Percentiles rank a stretch among this genome's conserved stretches.
These are phyloP conservation scores for Potentilla sterilis DNA, from an alignment of 306 rosid species.

Conservation along the genomic window DNA sequence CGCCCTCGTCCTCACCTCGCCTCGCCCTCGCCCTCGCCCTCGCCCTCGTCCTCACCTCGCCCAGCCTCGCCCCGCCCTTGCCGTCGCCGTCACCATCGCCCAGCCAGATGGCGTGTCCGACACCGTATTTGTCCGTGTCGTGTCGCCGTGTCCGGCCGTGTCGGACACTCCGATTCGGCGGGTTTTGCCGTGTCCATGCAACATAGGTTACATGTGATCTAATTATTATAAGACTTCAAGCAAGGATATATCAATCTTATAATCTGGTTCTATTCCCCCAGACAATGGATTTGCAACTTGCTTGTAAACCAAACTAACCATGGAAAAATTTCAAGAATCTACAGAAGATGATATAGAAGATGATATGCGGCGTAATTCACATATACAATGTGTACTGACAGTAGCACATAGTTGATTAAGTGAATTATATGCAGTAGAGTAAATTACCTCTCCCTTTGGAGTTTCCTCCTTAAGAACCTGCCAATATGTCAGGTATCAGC, in stretches of 20 bases:
- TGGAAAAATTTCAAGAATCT: neutral
- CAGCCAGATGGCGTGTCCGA: too few species aligned
- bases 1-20: too few species aligned
- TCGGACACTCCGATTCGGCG: too few species aligned
- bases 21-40: too few species aligned
- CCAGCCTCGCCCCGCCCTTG: too few species aligned
- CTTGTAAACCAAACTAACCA: neutral
- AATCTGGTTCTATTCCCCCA: neutral
- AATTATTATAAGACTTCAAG: neutral
- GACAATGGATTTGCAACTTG: neutral
- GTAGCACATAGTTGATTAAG: conserved; percentile 6
- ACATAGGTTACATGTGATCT: neutral
- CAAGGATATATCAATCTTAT: neutral
- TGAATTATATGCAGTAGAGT: neutral
- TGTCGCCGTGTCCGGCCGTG: too few species aligned
- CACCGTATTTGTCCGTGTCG: too few species aligned
- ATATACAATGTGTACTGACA: neutral
- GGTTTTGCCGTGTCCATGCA: too few species aligned
- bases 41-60: too few species aligned
- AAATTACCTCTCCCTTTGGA: conserved; percentile 42
- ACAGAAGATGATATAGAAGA: neutral
- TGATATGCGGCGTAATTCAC: neutral
- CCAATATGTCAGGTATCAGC: conserved; percentile 23
- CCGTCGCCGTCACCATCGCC: too few species aligned
- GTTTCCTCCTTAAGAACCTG: conserved; percentile 48